phyloP scores from a whole-genome alignment of 2,329 filamentous ascomycete species.

The Claviceps fusiformis region DNA sequence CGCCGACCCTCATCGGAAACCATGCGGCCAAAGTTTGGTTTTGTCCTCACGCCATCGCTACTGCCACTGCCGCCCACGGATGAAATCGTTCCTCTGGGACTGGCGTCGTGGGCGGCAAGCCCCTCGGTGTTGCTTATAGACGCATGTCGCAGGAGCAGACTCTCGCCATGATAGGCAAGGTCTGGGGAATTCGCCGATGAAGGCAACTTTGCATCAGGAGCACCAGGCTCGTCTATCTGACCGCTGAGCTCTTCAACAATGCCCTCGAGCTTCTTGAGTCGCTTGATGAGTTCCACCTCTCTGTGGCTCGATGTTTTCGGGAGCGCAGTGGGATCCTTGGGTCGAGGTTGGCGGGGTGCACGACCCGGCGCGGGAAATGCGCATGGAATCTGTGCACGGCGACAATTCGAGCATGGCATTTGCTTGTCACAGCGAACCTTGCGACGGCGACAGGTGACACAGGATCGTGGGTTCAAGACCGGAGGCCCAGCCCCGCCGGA shows the following conservation, averaged over 20 bases:
- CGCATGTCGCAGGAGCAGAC: constrained; percentile 3
- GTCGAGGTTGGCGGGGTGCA: constrained; percentile 52
- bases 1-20: constrained; percentile 57
- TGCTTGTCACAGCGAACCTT: constrained; percentile 71
- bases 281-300: constrained; percentile 57
- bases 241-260: constrained; percentile 59
- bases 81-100: constrained; percentile 15
- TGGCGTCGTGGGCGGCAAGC: constrained; percentile 4
- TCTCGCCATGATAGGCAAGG: constrained; percentile 1
- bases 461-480: constrained; percentile 33
- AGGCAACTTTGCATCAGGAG: constrained; percentile 16
- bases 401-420: constrained; percentile 64
- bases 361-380: constrained; percentile 62
- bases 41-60: constrained; percentile 13
- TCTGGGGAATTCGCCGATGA: constrained; percentile 20
- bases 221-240: constrained; percentile 41
- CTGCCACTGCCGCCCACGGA: constrained; percentile 23
- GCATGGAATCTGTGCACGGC: constrained; percentile 55
- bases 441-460: constrained; percentile 37
- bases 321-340: constrained; percentile 50
- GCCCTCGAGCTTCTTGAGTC: constrained; percentile 58
- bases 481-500: constrained; percentile 19
- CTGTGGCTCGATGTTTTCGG: constrained; percentile 46
- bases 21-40: constrained; percentile 48
- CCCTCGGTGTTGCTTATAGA: constrained; percentile 5